Evolutionary conservation across 441 rosid genomes (phyloP).

Genomic region (Hypseocharis bilobata): DNA sequence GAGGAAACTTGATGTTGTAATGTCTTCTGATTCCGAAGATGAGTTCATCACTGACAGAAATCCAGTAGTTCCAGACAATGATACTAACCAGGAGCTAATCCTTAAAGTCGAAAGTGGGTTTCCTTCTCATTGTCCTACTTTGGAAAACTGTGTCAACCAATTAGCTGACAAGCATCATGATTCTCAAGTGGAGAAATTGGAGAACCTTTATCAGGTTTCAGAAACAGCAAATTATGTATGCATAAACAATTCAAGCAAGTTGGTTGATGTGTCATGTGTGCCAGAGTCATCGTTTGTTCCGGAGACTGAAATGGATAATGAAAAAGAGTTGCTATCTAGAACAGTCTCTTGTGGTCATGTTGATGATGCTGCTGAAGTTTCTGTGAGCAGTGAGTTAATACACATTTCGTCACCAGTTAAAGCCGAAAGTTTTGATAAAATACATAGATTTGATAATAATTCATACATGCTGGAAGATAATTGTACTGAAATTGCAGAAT

Average conservation of each 20-base stretch:
- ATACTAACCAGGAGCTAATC: slow-evolving; percentile 23
- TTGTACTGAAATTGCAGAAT: slow-evolving; percentile 33
- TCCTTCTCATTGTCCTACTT: slow-evolving; percentile 27
- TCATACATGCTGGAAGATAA: slow-evolving; percentile 28
- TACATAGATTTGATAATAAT: slow-evolving; percentile 25
- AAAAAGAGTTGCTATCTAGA: slow-evolving; percentile 37
- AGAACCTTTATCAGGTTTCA: slow-evolving; percentile 27
- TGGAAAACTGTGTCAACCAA: slow-evolving; percentile 26
- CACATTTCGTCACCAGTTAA: slow-evolving; percentile 28
- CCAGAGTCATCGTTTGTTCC: slow-evolving; percentile 84
- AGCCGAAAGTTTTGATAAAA: slow-evolving; percentile 24
- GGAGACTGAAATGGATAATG: slow-evolving; percentile 57
- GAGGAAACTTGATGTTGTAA: slow-evolving; percentile 44
- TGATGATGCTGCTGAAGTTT: slow-evolving; percentile 42
- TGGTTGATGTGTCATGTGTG: slow-evolving; percentile 63
- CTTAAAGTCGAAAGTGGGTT: slow-evolving; percentile 25
- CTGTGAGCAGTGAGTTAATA: slow-evolving; percentile 33
- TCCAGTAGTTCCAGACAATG: slow-evolving; percentile 25
- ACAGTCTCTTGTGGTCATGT: slow-evolving; percentile 32
- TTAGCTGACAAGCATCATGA: slow-evolving; percentile 27
- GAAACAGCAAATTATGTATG: slow-evolving; percentile 26
- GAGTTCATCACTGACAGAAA: slow-evolving; percentile 28
- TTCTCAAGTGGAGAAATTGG: slow-evolving; percentile 26
- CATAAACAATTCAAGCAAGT: slow-evolving; percentile 31
- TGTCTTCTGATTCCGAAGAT: slow-evolving; percentile 85